Conservation (phyloP, 306 rosid genomes). For the Vigna hirtella region DNA sequence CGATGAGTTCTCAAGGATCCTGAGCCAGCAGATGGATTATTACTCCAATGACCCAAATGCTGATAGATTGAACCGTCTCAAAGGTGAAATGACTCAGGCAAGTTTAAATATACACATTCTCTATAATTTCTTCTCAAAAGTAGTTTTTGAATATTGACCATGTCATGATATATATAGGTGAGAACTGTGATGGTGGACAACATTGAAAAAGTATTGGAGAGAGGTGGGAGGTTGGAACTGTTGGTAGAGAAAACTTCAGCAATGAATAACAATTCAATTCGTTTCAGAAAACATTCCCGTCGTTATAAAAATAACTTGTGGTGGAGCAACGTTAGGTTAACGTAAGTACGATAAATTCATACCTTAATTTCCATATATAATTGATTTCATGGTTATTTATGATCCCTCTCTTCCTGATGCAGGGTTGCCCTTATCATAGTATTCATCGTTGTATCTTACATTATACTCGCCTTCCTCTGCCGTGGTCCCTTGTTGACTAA, state of each 20-base stretch:
- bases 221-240: conserved; percentile 88
- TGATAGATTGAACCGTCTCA: conserved; percentile 85
- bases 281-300: conserved; percentile 86
- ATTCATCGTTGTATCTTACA: conserved; percentile 57
- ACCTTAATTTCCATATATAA: background rate
- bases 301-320: conserved; percentile 79
- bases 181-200: conserved; percentile 89
- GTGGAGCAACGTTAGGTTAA: conserved; percentile 92
- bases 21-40: conserved; percentile 88
- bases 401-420: conserved; percentile 42
- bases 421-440: conserved; percentile 71
- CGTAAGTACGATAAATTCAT: conserved; percentile 56
- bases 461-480: conserved; percentile 76
- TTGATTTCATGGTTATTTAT: background rate
- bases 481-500: conserved; percentile 66
- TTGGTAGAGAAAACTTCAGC: conserved; percentile 86
- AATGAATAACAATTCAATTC: conserved; percentile 82
- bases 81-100: conserved; percentile 98
- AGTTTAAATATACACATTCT: conserved; percentile 30
- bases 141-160: background rate
- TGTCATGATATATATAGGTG: conserved; percentile 54
- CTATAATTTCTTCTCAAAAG: no score
- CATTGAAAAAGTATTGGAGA: conserved; percentile 91
- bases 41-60: conserved; percentile 89
- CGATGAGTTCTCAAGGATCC: conserved; percentile 87